Evolutionary conservation across 345 rosid species (phyloP).

Genomic region (Linum trigynum): DNA sequence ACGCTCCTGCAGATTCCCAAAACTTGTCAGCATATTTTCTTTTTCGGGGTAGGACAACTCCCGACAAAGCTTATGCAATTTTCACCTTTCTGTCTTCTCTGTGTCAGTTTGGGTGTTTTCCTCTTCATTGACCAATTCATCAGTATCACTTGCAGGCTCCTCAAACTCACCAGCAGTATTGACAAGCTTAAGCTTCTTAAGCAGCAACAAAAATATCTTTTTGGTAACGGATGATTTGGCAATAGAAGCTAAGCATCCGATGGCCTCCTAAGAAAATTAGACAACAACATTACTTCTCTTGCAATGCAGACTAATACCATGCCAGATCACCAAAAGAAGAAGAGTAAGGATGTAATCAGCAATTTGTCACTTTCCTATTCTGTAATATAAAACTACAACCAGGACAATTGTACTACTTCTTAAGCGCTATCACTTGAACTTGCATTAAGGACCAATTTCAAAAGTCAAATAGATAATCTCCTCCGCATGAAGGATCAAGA

Average conservation of each 20-base stretch:
- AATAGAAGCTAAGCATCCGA: slow-evolving; percentile 75
- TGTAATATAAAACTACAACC: too few relatives aligned
- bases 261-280: slow-evolving; percentile 56
- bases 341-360: neutral
- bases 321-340: neutral
- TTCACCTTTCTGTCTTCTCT: slow-evolving; percentile 51
- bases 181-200: slow-evolving; percentile 48
- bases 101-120: slow-evolving; percentile 17
- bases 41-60: neutral
- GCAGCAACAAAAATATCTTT: slow-evolving; percentile 45
- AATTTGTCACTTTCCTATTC: neutral
- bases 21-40: neutral
- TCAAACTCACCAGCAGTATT: slow-evolving; percentile 35
- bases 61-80: slow-evolving; percentile 1
- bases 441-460: too few relatives aligned
- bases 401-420: too few relatives aligned
- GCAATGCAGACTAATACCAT: neutral
- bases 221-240: slow-evolving; percentile 56
- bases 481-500: too few relatives aligned
- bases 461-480: too few relatives aligned
- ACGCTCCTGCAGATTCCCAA: slow-evolving; percentile 16
- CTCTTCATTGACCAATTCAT: slow-evolving; percentile 30
- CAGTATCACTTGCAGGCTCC: slow-evolving; percentile 18
- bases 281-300: slow-evolving; percentile 10
- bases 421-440: too few relatives aligned